Base-by-base conservation (phyloP, 108 stramenopile genomes). In the Seminavis robusta region DNA sequence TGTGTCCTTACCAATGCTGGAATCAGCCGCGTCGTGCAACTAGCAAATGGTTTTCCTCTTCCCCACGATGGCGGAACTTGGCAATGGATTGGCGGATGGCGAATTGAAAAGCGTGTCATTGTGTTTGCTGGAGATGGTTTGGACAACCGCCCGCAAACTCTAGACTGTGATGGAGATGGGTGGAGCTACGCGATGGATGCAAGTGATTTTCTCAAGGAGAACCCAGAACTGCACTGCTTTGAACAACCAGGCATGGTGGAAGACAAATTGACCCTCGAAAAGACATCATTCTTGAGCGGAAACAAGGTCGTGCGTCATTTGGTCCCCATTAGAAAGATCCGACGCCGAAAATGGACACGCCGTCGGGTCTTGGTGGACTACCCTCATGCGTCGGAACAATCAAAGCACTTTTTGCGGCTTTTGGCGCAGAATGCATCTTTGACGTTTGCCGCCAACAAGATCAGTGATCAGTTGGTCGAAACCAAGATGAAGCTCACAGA, bases 311-410 rank as follows among this genome's bases (percentile, higher is more conserved):
- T 6, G n/a, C 9, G n/a, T 21, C 6, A 43, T 4, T 5, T 16
- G 42, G 5, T 10, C 21, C 21, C 42, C n/a, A n/a, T 11, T 11
- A 23, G 48, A 6, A 49, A 49, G 10, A 5, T 49, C 7, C 74
- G 82, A 26, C 39, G 74, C 20, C 70, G 82, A 13, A 77, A 66
- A 52, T 83, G 82, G 82, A 70, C 47, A 3, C 66, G 82, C 25
- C 36, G 27, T 15, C 71, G 82, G 4, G 67, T 63, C 9, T 67
- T 83, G 36, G 42, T 68, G 0, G 78, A 79, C 28, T 83, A 83
- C 42, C 77, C 77, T 1, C 49, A 65, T 13, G 73, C 65, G 0
- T 77, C 73, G 13, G 48, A 61, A 15, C 43, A 44, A 42, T 67
- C 80, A 6, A 30, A 48, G 23, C 40, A 72, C 29, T 81, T 67